Base-by-base conservation (phyloP, 106 monocot species). In the Iris macrosiphon region DNA sequence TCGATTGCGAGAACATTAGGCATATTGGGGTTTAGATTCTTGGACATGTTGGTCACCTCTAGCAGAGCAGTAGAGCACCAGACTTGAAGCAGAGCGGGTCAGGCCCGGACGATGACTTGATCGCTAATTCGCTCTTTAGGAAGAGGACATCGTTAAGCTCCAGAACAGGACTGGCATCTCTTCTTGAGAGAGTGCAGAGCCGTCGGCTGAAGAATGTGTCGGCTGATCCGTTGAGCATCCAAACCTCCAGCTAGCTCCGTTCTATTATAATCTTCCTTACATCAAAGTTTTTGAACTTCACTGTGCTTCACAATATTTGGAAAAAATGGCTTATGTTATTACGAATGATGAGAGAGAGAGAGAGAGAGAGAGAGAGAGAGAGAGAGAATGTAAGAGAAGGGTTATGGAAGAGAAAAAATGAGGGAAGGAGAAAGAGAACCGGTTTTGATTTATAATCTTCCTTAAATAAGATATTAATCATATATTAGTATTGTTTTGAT, bases 91-190 rank as follows among this genome's bases (percentile, higher is more conserved):
- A 89, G 59, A 76, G 61, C 12, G 71, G 53, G 13, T 63, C 70
- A 0, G 63, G 49, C 4, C 25, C 52, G 2, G 66, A 51, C 3
- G 48, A 20, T 3, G 79, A 18, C 3, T 49, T 52, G 24, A 87
- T 72, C 6, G 52, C 75, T 8, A 85, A 72, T 67, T 74, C 67
- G 56, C 65, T 81, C 54, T 73, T 92, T 29, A 92, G 79, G 14
- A 72, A 64, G 35, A 92, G 79, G 70, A 92, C 74, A 49, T 86
- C 92, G 49, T 86, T 71, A 2, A 86, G 86, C 41, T 86, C 92
- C 92, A 74, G 79, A 79, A 83, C 70, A 70, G 31, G 73, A 45
- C 42, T 74, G 80, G 23, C 77, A 67, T 31, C 46, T 59, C 31
- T 64, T 78, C 75, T 70, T 82, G 37, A 82, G 67, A 13, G 66